Evolutionary conservation across 2,329 filamentous ascomycete species (phyloP), one percentile per base, ranked within the genome.

Genomic region (Trichophyton equinum): DNA sequence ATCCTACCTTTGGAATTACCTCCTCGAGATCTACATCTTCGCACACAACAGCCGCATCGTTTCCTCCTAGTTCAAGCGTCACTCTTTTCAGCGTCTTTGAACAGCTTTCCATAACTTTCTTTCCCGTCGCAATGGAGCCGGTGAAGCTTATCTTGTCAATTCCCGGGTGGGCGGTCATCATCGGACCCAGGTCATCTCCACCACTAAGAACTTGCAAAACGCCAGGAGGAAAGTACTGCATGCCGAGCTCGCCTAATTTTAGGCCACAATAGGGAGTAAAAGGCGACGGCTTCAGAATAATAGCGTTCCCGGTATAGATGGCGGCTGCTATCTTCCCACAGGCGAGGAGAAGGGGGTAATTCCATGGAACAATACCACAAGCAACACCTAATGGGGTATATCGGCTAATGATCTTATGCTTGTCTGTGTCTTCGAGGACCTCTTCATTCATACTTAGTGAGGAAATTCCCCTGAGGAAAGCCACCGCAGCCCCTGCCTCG

Each of bases 71-170:
- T 70, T 86, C 84, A 13, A 86, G 77, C 0, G 81, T 84, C 20
- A 83, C 77, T 46, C 82, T 75, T 76, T 85, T 86, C 27, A 86
- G 71, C 0, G 81, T 83, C 68, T 78, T 77, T 25, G 79, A 75
- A 59, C 77, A 78, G n/a, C 76, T 78, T 60, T 77, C 77, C 76
- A 84, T 80, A 60, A 86, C 80, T 69, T 78, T 79, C 74, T 85
- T 85, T 8, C 84, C 84, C 0, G 81, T 85, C 0, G 76, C 74
- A 5, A 77, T 81, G 9, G 81, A 84, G 2, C 84, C 83, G 0
- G 84, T 86, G 71, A 87, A 87, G 65, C 76, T 78, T 68, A 87
- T 80, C 75, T 85, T 86, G 61, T 79, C 76, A 60, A 86, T 78
- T 20, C 76, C 80, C 0, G 82, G 81, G 66, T 86, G 83, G n/a